Evolutionary conservation across 2,329 filamentous ascomycete species (phyloP).

Genomic region (Colletotrichum sp.): DNA sequence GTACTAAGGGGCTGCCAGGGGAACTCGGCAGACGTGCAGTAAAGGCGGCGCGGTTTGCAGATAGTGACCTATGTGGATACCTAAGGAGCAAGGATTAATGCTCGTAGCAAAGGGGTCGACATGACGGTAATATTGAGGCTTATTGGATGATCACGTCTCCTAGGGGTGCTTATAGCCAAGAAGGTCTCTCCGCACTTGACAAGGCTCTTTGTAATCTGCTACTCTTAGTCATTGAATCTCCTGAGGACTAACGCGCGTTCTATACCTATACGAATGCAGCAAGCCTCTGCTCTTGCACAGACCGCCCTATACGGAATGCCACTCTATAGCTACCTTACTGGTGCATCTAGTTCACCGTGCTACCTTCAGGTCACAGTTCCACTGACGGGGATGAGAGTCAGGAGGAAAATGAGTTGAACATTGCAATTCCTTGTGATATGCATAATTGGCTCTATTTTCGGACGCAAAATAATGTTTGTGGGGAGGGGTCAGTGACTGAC

Average conservation of each 20-base stretch:
- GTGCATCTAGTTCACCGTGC: not conserved
- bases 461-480: not conserved
- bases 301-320: not conserved
- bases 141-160: not conserved
- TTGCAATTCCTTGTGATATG: not conserved
- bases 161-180: not conserved
- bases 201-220: not conserved
- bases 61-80: not conserved
- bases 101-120: not conserved
- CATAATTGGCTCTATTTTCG: not conserved
- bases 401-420: not conserved
- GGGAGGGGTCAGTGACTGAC: not conserved
- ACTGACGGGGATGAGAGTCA: not conserved
- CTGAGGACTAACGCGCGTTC: not conserved
- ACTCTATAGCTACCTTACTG: not conserved
- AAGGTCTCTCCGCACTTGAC: not conserved
- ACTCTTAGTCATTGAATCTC: not conserved
- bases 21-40: not conserved
- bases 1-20: not conserved
- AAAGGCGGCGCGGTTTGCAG: not conserved
- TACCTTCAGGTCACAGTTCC: not conserved
- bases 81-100: not conserved
- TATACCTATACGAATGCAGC: not conserved
- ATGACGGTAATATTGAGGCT: not conserved
- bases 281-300: not conserved